Conservation (phyloP, 2,329 filamentous ascomycete species). For the Phaeosphaeria sp. region DNA sequence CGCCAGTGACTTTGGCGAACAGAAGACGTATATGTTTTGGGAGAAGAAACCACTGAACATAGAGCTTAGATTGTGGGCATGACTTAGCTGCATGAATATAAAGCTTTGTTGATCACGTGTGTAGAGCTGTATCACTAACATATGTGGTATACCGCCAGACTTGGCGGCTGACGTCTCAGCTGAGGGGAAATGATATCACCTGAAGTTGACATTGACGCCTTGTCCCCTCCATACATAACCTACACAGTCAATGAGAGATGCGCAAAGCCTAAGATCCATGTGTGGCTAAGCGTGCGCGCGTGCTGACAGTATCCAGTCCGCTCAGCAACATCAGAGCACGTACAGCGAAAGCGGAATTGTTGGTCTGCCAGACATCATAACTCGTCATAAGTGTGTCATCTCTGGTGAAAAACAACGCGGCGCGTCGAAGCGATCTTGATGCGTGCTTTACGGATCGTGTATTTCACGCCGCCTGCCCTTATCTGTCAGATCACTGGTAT, state of each 20-base stretch:
- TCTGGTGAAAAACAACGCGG: background rate
- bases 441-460: background rate
- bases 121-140: background rate
- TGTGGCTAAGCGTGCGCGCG: background rate
- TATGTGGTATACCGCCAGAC: background rate
- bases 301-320: background rate
- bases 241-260: background rate
- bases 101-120: background rate
- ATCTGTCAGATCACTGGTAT: background rate
- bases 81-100: background rate
- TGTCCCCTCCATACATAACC: background rate
- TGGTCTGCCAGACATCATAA: background rate
- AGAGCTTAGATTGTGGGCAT: background rate
- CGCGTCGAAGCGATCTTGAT: background rate
- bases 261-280: too few relatives aligned
- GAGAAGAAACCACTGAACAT: slow-evolving; percentile 18
- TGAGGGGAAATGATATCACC: background rate
- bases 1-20: slow-evolving; percentile 17
- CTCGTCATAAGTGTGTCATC: background rate
- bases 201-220: background rate
- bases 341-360: background rate
- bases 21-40: slow-evolving; percentile 27
- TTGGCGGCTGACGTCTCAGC: background rate
- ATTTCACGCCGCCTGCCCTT: background rate
- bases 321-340: background rate